phyloP scores from a whole-genome alignment of 1,284 basidiomycete genomes.

The Schizophyllum commune region DNA sequence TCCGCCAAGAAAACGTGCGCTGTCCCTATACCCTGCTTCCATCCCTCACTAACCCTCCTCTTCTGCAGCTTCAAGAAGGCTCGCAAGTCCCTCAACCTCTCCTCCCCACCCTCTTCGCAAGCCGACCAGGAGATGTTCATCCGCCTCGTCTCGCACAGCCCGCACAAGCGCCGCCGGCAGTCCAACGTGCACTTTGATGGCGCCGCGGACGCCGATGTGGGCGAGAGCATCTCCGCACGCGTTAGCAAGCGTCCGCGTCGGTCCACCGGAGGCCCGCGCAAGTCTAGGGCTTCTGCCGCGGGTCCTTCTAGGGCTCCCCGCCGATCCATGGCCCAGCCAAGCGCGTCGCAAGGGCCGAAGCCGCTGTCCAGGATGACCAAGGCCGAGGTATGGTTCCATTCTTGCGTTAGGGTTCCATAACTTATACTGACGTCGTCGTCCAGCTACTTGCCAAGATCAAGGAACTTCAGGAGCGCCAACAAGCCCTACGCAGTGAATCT shows the following conservation, averaged over 20 bases:
- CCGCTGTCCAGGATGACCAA: slow-evolving; percentile 26
- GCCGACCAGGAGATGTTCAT: slow-evolving; percentile 29
- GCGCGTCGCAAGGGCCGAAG: background rate
- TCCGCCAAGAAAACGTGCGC: slow-evolving; percentile 39
- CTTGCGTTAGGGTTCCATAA: background rate
- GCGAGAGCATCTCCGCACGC: slow-evolving; percentile 9
- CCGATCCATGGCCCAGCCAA: background rate
- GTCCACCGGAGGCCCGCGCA: slow-evolving; percentile 13
- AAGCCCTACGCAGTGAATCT: slow-evolving; percentile 11
- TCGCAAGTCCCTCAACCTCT: slow-evolving; percentile 24
- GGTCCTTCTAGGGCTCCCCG: background rate
- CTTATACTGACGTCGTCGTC: slow-evolving; percentile 3
- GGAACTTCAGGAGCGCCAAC: slow-evolving; percentile 12
- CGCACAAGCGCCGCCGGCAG: slow-evolving; percentile 9
- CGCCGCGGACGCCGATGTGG: slow-evolving; percentile 12
- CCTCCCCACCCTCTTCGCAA: slow-evolving; percentile 13
- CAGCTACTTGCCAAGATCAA: slow-evolving; percentile 19
- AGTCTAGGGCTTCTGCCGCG: slow-evolving; percentile 14
- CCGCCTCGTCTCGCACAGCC: slow-evolving; percentile 22
- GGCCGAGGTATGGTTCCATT: slow-evolving; percentile 25
- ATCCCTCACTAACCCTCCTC: background rate
- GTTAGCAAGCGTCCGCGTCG: slow-evolving; percentile 19
- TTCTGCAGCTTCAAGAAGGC: slow-evolving; percentile 23
- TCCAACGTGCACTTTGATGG: slow-evolving; percentile 3
- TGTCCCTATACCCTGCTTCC: too few species aligned